Evolutionary conservation across 305 asterid species (phyloP).

Genomic region (Solanum hybrid): DNA sequence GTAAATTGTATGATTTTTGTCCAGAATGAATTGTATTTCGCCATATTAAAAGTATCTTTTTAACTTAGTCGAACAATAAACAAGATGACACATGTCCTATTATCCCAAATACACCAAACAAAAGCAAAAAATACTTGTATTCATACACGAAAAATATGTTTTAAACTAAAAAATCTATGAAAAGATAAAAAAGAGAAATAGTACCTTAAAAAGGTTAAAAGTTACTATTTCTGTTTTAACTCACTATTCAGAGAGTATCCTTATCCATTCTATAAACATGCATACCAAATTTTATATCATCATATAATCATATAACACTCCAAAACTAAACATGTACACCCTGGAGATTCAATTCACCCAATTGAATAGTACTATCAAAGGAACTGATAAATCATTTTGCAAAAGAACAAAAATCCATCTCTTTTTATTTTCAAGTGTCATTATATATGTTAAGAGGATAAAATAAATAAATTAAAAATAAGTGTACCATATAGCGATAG

Average conservation of each 20-base stretch:
- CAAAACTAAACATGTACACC: background rate
- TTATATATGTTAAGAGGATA: background rate
- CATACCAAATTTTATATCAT: background rate
- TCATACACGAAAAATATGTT: background rate
- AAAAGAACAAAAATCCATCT: background rate
- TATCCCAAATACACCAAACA: background rate
- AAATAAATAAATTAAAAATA: background rate
- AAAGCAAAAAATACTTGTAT: background rate
- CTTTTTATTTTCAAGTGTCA: background rate
- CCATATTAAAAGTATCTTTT: background rate
- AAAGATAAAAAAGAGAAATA: background rate
- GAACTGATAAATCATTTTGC: background rate
- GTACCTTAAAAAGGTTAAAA: background rate
- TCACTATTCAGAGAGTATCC: background rate
- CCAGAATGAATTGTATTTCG: too few relatives aligned
- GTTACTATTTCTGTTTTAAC: background rate
- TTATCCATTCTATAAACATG: background rate
- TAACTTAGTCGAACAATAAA: background rate
- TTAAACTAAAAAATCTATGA: background rate
- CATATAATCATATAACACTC: background rate
- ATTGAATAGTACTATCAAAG: background rate
- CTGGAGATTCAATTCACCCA: background rate
- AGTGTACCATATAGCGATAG: background rate
- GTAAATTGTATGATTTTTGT: too few relatives aligned
- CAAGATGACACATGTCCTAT: background rate